Base-by-base conservation (phyloP, 768 basidiomycete genomes). In the Porpolomopsis calyptriformis region DNA sequence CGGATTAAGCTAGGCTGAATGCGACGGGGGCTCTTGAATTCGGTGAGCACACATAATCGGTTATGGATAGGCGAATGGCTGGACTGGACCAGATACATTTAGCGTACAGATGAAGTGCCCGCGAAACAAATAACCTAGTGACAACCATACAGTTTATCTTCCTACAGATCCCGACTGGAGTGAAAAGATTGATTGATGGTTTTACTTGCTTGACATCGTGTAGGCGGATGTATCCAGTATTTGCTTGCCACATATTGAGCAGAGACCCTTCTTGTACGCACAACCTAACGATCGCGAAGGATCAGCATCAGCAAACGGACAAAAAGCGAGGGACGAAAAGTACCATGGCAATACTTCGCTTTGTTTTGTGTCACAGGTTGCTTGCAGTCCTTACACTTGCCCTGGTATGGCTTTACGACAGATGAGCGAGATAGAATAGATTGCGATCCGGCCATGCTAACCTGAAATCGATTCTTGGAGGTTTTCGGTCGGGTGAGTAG, bases 301-400 rank as follows among this genome's bases (percentile, higher is more conserved):
- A 47, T 41, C 46, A 34, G 36, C 47, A 44, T 24, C 44, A 40
- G 27, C 39, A 25, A 37, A 36, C 24, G 43, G 48, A 53, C 33
- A 49, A 40, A 45, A 45, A 12, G 35, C 24, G 37, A 47, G 16
- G 53, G 40, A 44, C 34, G 40, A 44, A 26, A 58, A 76, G 49
- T 55, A 85, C 87, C 83, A 72, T 91, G 87, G 56, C 88, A 91
- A 63, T 86, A 90, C 65, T 88, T 90, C 29, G 83, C 88, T 56
- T 73, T 77, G 60, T 89, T 89, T 72, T 91, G 88, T 7, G 87
- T 88, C 37, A 78, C 77, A 0, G 79, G 71, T 56, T 82, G 81
- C 63, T 89, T 89, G 59, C 88, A 91, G 55, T 88, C 87, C 63
- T 84, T 90, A 60, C 87, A 91, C 61, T 85, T 88, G 29, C 76